Evolutionary conservation across 164 flowering plant species (phyloP).

Genomic region (Chimonanthus salicifolius): DNA sequence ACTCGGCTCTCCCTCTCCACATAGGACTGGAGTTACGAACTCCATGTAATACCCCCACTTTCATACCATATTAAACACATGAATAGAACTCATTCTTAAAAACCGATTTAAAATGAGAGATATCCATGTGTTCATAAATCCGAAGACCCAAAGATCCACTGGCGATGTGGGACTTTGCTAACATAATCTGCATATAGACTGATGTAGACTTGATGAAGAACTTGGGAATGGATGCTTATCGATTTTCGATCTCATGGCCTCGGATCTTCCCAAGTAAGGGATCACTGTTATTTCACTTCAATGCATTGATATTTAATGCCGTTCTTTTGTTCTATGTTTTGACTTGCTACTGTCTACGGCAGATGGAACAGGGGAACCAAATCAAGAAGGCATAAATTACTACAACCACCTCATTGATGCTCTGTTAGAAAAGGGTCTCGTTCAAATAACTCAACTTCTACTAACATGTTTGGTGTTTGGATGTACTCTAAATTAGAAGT

Average conservation of each 20-base stretch:
- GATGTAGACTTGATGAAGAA: slow-evolving; percentile 79
- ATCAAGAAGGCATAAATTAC: slow-evolving; percentile 62
- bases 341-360: slow-evolving; percentile 4
- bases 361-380: slow-evolving; percentile 85
- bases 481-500: background rate
- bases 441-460: background rate
- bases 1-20: too few relatives aligned
- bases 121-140: too few relatives aligned
- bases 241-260: slow-evolving; percentile 91
- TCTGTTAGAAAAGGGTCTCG: slow-evolving; percentile 62
- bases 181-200: slow-evolving; percentile 31
- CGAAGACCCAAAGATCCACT: too few relatives aligned
- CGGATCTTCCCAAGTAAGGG: slow-evolving; percentile 82
- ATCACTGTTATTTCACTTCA: background rate
- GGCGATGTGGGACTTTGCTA: background rate
- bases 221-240: slow-evolving; percentile 86
- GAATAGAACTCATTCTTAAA: too few relatives aligned
- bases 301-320: background rate
- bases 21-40: too few relatives aligned
- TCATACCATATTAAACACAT: too few relatives aligned
- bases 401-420: slow-evolving; percentile 80
- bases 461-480: background rate
- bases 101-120: too few relatives aligned
- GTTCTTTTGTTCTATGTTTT: background rate
- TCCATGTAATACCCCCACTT: too few relatives aligned